Percentiles rank a stretch among this genome's conserved stretches.
Conservation (phyloP, 2,329 filamentous ascomycete species). For the Acrocalymma vagum region DNA sequence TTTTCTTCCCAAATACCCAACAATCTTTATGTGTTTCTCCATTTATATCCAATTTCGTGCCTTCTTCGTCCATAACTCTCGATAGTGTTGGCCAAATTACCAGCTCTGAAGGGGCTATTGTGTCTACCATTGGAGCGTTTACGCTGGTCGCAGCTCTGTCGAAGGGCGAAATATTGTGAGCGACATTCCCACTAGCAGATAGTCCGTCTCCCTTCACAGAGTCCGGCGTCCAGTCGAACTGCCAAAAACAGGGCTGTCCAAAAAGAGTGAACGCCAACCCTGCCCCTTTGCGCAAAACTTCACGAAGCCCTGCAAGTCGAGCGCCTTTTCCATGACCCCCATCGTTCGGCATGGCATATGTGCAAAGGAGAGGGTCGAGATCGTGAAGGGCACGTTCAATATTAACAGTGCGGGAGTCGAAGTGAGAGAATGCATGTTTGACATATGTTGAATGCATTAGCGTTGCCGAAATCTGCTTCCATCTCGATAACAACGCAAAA, state of each 20-base stretch:
- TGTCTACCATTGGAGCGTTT: neutral
- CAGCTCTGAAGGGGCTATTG: constrained; percentile 7
- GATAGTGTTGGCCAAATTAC: constrained; percentile 16
- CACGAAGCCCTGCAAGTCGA: constrained; percentile 12
- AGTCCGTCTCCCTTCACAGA: constrained; percentile 10
- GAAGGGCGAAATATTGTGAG: neutral
- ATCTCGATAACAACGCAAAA: constrained; percentile 18
- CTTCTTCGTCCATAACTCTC: constrained; percentile 15
- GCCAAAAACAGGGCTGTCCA: constrained; percentile 18
- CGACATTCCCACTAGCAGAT: constrained; percentile 2
- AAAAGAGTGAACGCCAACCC: constrained; percentile 21
- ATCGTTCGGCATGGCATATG: constrained; percentile 10
- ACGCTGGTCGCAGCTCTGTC: neutral
- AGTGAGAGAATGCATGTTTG: constrained; percentile 16
- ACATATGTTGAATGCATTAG: constrained; percentile 18
- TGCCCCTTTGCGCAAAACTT: constrained; percentile 14
- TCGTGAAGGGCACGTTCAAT: constrained; percentile 23
- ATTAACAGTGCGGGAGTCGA: constrained; percentile 22
- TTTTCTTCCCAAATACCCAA: constrained; percentile 12
- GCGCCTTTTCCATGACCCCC: constrained; percentile 5
- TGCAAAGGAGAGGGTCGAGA: constrained; percentile 17
- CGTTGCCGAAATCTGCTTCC: constrained; percentile 20
- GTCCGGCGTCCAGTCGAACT: constrained; percentile 20
- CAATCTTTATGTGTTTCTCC: no score
- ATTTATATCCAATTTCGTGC: constrained; percentile 5